Base-by-base conservation (phyloP, 1,284 basidiomycete species). In the Cutaneotrichosporon sp. region DNA sequence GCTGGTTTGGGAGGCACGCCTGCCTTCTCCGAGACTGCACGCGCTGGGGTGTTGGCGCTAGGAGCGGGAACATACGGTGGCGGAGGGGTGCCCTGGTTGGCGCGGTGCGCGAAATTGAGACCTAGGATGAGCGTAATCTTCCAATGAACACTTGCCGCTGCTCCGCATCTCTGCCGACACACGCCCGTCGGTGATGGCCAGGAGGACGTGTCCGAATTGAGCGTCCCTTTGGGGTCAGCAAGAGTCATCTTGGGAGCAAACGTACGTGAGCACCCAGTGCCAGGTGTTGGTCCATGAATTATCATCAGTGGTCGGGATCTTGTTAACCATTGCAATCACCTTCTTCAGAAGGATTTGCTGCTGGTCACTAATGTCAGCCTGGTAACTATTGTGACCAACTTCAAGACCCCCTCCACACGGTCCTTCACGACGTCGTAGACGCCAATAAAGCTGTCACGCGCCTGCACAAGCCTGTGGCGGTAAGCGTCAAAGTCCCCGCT, bases 241-340 rank as follows among this genome's bases (percentile, higher is more conserved):
- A 7, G 27, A n/a, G n/a, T n/a, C n/a, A n/a, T n/a, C n/a, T n/a
- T n/a, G n/a, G n/a, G n/a, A 29, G 29, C 9, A 31, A 29, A 31
- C 29, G 3, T 5, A 31, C 29, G 29, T 31, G 4, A 31, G 76
- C 66, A 94, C 92, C 92, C 92, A 97, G 74, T 97, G 92, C 94
- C 94, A 98, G 66, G 88, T 91, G 72, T 92, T 97, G 76, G 91
- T 97, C 94, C 92, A 97, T 1, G 88, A 83, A 4, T 80, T 79
- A 35, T 81, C 82, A 14, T 79, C 77, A 4, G 81, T 79, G 16
- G 66, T 66, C 0, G 75, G 71, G 4, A 76, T 67, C 35, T 83
- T 81, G 1, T 81, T 71, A 4, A 84, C 80, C 27, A 96, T 90
- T 11, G 83, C 83, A 31, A 97, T 76, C 1, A 90, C 90, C 76